phyloP scores from a whole-genome alignment of 2,329 filamentous ascomycete genomes.

The Hymenoscyphus fraxineus region DNA sequence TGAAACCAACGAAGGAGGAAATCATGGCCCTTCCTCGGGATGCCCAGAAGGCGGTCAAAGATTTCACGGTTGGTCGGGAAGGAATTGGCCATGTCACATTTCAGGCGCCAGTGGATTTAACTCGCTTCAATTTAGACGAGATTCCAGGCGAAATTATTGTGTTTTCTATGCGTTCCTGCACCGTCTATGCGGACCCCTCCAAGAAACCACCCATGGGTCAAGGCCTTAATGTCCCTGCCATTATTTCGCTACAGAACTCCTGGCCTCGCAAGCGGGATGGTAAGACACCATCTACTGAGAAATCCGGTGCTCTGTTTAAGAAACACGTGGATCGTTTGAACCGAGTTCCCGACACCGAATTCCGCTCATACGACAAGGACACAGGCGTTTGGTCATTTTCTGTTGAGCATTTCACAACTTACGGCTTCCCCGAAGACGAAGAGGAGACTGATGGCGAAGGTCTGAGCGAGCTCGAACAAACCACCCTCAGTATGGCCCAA shows the following conservation, averaged over 20 bases:
- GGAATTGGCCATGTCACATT: slow-evolving; percentile 81
- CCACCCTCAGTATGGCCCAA: slow-evolving; percentile 45
- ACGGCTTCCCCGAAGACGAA: slow-evolving; percentile 68
- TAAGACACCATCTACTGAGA: slow-evolving; percentile 52
- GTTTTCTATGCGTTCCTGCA: slow-evolving; percentile 73
- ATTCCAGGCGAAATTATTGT: slow-evolving; percentile 73
- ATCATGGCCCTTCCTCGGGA: slow-evolving; percentile 39
- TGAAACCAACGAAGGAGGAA: slow-evolving; percentile 70
- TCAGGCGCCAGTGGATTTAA: slow-evolving; percentile 77
- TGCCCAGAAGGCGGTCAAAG: neutral
- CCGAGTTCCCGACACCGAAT: slow-evolving; percentile 75
- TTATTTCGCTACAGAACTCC: slow-evolving; percentile 84
- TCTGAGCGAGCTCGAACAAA: slow-evolving; percentile 44
- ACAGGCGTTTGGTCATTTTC: slow-evolving; percentile 87
- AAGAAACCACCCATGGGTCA: slow-evolving; percentile 82
- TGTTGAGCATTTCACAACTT: slow-evolving; percentile 96
- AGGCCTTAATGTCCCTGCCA: slow-evolving; percentile 86
- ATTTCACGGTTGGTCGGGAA: slow-evolving; percentile 78
- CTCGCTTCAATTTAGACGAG: slow-evolving; percentile 72
- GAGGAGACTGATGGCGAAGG: slow-evolving; percentile 51
- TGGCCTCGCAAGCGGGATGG: slow-evolving; percentile 74
- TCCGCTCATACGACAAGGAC: slow-evolving; percentile 72
- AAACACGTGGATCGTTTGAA: slow-evolving; percentile 82
- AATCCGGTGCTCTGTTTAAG: slow-evolving; percentile 61
- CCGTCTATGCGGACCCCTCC: slow-evolving; percentile 72